These are phyloP conservation scores for Thoreauomyces humboldtii DNA, from an alignment of 192 early-diverging fungal genomes.

Conservation along the genomic window DNA sequence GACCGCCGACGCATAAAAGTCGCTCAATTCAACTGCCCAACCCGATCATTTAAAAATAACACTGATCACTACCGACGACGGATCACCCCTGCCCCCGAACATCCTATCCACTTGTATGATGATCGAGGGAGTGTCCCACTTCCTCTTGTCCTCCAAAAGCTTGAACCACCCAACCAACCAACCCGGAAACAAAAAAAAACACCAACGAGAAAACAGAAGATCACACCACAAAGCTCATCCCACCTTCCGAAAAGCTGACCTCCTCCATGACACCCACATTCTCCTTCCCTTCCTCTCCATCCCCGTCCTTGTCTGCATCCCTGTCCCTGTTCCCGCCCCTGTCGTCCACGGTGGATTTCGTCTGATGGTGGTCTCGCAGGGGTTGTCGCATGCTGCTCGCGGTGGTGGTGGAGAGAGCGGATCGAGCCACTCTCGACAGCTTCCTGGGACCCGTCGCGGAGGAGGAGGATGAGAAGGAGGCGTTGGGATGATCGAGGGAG, in stretches of 20 bases:
- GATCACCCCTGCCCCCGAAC: too few species aligned
- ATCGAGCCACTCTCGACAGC: slow-evolving; percentile 6
- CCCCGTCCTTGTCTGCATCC: background rate
- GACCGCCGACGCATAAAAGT: too few species aligned
- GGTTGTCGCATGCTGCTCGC: background rate
- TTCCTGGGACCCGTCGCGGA: background rate
- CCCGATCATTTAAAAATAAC: too few species aligned
- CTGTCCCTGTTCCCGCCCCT: background rate
- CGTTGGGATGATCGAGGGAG: background rate
- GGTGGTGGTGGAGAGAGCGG: background rate
- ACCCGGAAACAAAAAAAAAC: too few species aligned
- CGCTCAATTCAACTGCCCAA: too few species aligned
- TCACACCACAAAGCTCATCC: slow-evolving; percentile 23
- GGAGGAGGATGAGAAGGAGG: background rate
- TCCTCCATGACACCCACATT: slow-evolving; percentile 1
- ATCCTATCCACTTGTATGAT: too few species aligned
- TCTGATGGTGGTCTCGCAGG: background rate
- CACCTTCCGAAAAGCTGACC: background rate
- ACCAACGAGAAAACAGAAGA: too few species aligned
- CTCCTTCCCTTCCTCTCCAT: background rate
- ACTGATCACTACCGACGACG: too few species aligned
- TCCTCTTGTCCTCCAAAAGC: too few species aligned
- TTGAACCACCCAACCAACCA: too few species aligned
- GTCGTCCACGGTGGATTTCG: background rate
- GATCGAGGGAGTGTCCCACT: background rate